Evolutionary conservation across 331 rosid species (phyloP), one percentile per base, ranked within the genome.

Genomic region (Rhamnella rubrinervis): DNA sequence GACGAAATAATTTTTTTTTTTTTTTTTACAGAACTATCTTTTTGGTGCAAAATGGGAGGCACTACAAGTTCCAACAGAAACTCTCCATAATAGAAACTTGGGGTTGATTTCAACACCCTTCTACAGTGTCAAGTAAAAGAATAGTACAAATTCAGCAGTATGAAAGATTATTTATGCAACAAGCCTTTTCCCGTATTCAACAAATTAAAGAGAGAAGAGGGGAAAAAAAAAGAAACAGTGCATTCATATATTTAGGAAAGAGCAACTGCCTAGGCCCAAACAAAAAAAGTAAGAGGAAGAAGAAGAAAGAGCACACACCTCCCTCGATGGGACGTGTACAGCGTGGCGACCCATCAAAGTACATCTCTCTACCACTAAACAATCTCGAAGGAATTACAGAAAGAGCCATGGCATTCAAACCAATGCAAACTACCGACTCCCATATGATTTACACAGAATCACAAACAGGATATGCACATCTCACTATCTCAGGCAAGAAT

Each of bases 381-480:
- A 51, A 40, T 56, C 71, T 61, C 14, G 66, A 65, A 61, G 79
- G 73, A 73, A 78, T 51, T 77, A 75, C 73, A 79, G 23, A 66
- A 80, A 75, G 72, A 80, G 66, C 68, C 61, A 55, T 72, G 84
- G 68, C 85, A 74, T 70, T 44, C 49, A 44, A 44, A 11, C 11
- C 13, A 44, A 14, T 3, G 78, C 63, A 56, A 44, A 44, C 15
- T 16, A 14, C 49, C 35, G 80, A 49, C 79, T 75, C 78, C 52
- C 69, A 31, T 46, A 75, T 74, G 89, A 84, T 87, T 83, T 88
- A 79, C 85, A 84, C 67, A 57, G 71, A 79, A 83, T 72, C 85
- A 83, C 86, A 84, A 79, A 77, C 87, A 74, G 70, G 76, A 78
- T 83, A 83, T 86, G 77, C 83, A 89, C 95, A 92, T 59, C 86